Evolutionary conservation across 192 early-diverging fungal genomes (phyloP).

Genomic region (Paraglomus occultum): DNA sequence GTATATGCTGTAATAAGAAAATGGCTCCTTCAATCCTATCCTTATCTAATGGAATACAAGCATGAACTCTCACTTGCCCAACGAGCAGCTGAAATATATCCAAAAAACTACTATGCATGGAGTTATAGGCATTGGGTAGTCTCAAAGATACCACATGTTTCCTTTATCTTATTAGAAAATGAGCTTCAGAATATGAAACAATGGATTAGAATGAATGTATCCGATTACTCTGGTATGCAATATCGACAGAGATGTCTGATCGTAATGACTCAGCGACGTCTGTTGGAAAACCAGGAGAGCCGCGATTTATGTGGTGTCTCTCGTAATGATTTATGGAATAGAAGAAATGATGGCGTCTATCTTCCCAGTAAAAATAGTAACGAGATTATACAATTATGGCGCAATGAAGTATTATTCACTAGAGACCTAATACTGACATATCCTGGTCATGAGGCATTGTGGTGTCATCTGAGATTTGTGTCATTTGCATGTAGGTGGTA

Average conservation of each 20-base stretch:
- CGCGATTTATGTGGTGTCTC: slow-evolving; percentile 23
- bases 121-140: slow-evolving; percentile 50
- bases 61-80: slow-evolving; percentile 36
- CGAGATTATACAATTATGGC: slow-evolving; percentile 31
- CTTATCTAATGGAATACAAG: slow-evolving; percentile 18
- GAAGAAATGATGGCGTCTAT: not conserved
- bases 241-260: slow-evolving; percentile 44
- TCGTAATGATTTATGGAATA: slow-evolving; percentile 12
- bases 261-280: slow-evolving; percentile 18
- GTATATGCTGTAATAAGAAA: slow-evolving; percentile 20
- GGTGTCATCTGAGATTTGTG: slow-evolving; percentile 51
- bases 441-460: slow-evolving; percentile 52
- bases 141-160: slow-evolving; percentile 20
- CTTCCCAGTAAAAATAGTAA: not conserved
- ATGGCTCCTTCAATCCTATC: slow-evolving; percentile 26
- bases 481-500: slow-evolving; percentile 35
- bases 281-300: not conserved
- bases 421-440: slow-evolving; percentile 37
- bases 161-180: slow-evolving; percentile 25
- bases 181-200: slow-evolving; percentile 37
- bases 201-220: slow-evolving; percentile 42
- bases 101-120: slow-evolving; percentile 57
- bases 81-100: slow-evolving; percentile 41
- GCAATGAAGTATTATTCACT: slow-evolving; percentile 31
- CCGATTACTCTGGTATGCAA: slow-evolving; percentile 50